phyloP scores from a whole-genome alignment of 2,329 filamentous ascomycete species.

The Hysterium pulicare region DNA sequence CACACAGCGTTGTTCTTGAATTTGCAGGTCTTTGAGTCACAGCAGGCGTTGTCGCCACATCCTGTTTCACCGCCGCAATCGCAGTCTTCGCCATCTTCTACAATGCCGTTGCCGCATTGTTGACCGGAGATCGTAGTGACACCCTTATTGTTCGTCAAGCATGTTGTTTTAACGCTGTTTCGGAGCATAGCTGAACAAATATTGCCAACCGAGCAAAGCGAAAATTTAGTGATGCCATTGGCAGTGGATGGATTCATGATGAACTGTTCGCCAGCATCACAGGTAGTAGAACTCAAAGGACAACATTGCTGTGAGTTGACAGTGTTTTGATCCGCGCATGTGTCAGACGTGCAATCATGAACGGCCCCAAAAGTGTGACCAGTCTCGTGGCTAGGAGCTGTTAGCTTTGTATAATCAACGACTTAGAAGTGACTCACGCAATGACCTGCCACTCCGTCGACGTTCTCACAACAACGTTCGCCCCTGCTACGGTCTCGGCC shows the following conservation, averaged over 20 bases:
- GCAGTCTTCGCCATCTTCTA: conserved; percentile 90
- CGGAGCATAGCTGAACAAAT: conserved; percentile 82
- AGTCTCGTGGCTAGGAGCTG: conserved; percentile 62
- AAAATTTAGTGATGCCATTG: conserved; percentile 72
- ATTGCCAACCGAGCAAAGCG: conserved; percentile 85
- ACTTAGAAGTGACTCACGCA: conserved; percentile 46
- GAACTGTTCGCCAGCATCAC: conserved; percentile 73
- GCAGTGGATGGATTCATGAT: conserved; percentile 96
- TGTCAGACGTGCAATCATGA: conserved; percentile 75
- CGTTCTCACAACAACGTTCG: conserved; percentile 86
- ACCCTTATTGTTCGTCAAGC: conserved; percentile 80
- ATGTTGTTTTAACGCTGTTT: conserved; percentile 71
- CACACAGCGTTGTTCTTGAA: conserved; percentile 75
- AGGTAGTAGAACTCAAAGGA: conserved; percentile 64
- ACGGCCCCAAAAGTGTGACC: conserved; percentile 95
- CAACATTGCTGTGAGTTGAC: conserved; percentile 71
- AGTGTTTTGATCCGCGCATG: conserved; percentile 62
- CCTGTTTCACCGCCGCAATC: conserved; percentile 78
- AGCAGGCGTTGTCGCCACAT: conserved; percentile 77
- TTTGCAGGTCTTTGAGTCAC: conserved; percentile 80
- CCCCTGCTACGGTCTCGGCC: conserved; percentile 73
- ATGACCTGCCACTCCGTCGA: conserved; percentile 91
- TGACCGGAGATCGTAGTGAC: conserved; percentile 77
- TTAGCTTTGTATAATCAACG: not conserved
- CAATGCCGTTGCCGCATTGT: conserved; percentile 95